phyloP scores from a whole-genome alignment of 129 eudicot genomes.

The Pittosporum tobira region DNA sequence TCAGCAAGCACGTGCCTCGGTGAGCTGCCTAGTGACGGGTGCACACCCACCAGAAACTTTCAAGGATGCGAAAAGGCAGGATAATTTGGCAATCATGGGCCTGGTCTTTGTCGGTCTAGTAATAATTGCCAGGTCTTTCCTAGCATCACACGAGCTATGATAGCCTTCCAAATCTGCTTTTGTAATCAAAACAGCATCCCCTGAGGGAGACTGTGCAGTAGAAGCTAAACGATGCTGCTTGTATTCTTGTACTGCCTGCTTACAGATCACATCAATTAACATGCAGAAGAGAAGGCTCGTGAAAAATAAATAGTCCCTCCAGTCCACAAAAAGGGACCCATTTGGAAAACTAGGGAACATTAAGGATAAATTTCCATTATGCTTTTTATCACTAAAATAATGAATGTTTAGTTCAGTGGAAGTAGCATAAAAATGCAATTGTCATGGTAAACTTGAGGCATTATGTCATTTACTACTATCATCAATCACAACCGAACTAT shows the following conservation, averaged over 20 bases:
- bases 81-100: conserved; percentile 59
- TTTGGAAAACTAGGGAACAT: too few species aligned
- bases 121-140: conserved; percentile 35
- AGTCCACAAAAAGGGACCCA: too few species aligned
- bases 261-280: neutral
- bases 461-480: too few species aligned
- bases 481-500: too few species aligned
- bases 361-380: too few species aligned
- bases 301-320: too few species aligned
- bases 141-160: conserved; percentile 27
- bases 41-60: conserved; percentile 44
- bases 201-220: conserved; percentile 29
- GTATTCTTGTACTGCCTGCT: conserved; percentile 83
- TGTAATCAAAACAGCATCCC: conserved; percentile 71
- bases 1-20: conserved; percentile 68
- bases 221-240: conserved; percentile 38
- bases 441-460: too few species aligned
- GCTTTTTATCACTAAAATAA: too few species aligned
- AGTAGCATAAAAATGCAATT: too few species aligned
- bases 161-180: conserved; percentile 95
- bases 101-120: conserved; percentile 29
- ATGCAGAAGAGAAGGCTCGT: neutral
- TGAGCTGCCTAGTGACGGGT: conserved; percentile 41
- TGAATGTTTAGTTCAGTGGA: too few species aligned
- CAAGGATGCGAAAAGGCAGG: conserved; percentile 62